phyloP scores from a whole-genome alignment of 495 filamentous ascomycete genomes.

The Durotheca rogersii region DNA sequence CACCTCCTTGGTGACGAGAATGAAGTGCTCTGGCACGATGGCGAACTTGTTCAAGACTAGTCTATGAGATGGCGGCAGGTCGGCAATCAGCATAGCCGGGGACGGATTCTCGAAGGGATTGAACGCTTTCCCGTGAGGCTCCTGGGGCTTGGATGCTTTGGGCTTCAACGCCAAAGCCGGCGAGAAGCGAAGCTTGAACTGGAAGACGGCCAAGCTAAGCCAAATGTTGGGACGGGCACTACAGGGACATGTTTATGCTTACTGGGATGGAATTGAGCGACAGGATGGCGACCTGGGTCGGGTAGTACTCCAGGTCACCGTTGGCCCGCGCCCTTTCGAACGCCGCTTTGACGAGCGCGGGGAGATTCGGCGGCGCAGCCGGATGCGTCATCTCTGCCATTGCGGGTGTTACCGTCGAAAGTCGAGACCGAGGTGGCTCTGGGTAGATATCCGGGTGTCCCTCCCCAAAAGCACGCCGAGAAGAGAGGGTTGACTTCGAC shows the following conservation, averaged over 20 bases:
- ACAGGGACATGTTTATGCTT: conserved; percentile 16
- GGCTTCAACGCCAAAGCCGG: conserved; percentile 75
- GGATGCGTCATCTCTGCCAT: conserved; percentile 26
- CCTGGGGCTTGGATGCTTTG: conserved; percentile 45
- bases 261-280: conserved; percentile 57
- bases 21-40: conserved; percentile 76
- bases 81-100: conserved; percentile 60
- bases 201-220: conserved; percentile 6
- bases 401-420: neutral
- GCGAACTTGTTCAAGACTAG: conserved; percentile 83
- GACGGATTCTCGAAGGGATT: conserved; percentile 74
- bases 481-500: too few species aligned
- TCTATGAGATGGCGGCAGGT: conserved; percentile 58
- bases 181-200: conserved; percentile 77
- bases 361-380: conserved; percentile 40
- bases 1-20: conserved; percentile 68
- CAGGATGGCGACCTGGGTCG: conserved; percentile 58
- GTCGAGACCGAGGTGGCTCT: neutral
- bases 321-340: conserved; percentile 55
- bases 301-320: conserved; percentile 59
- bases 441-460: neutral
- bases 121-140: conserved; percentile 40
- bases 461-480: too few species aligned
- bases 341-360: conserved; percentile 54
- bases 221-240: neutral